phyloP scores from a whole-genome alignment of 2,329 filamentous ascomycete genomes.

The Nannizziopsis barbatae region DNA sequence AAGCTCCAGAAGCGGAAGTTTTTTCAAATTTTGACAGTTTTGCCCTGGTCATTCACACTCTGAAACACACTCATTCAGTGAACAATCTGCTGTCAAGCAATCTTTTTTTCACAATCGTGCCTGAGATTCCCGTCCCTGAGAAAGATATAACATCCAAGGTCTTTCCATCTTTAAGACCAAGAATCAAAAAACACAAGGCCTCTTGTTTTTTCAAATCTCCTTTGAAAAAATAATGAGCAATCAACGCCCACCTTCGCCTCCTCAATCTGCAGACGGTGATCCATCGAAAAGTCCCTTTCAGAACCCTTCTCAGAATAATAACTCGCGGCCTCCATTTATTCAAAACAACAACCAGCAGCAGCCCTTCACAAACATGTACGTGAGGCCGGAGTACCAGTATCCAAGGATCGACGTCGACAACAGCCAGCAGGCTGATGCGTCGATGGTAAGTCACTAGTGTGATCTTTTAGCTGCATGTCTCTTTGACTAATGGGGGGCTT shows the following conservation, averaged over 20 bases:
- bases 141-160: neutral
- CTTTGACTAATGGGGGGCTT: too few relatives aligned
- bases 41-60: neutral
- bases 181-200: neutral
- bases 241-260: constrained; percentile 15
- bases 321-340: constrained; percentile 4
- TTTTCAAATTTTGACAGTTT: neutral
- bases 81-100: neutral
- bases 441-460: neutral
- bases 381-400: constrained; percentile 6
- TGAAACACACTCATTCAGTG: neutral
- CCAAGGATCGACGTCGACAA: constrained; percentile 7
- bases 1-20: neutral
- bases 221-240: constrained; percentile 14
- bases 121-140: neutral
- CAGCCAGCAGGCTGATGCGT: neutral
- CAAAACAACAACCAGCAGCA: neutral
- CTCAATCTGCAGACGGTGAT: constrained; percentile 15
- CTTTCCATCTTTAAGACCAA: neutral
- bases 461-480: too few relatives aligned
- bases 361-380: constrained; percentile 8
- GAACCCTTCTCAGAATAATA: constrained; percentile 9
- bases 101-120: constrained; percentile 4
- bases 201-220: neutral
- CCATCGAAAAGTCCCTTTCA: constrained; percentile 7